phyloP scores from a whole-genome alignment of 202 grass and related monocot genomes.

The Hordeum pubiflorum region DNA sequence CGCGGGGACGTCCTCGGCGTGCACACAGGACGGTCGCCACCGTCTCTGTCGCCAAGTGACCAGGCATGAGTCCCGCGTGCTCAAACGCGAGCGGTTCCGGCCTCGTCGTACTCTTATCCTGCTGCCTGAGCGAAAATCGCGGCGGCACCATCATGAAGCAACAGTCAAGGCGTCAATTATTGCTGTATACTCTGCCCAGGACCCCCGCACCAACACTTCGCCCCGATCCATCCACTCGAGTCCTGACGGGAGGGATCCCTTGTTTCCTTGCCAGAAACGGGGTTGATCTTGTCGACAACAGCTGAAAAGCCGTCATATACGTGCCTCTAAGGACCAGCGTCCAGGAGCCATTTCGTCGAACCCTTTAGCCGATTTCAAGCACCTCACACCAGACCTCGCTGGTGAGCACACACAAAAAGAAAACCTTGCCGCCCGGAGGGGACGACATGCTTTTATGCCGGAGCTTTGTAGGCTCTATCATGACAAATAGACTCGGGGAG shows the following conservation, averaged over 20 bases:
- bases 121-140: background rate
- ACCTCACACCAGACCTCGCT: no score
- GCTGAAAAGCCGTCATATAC: no score
- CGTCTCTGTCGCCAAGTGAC: background rate
- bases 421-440: no score
- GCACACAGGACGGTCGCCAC: background rate
- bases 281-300: no score
- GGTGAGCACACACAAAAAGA: no score
- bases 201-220: background rate
- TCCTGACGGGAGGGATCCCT: background rate
- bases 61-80: background rate
- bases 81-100: background rate
- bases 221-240: background rate
- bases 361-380: no score
- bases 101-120: background rate
- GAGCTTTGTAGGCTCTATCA: no score
- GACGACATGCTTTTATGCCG: no score
- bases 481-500: no score
- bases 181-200: background rate
- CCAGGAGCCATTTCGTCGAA: no score
- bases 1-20: background rate
- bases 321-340: no score
- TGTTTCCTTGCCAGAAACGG: no score
- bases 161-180: background rate
- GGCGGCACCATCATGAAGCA: background rate